Evolutionary conservation across 805 yeast species (phyloP).

Genomic region (Yamadazyma tumulicola): DNA sequence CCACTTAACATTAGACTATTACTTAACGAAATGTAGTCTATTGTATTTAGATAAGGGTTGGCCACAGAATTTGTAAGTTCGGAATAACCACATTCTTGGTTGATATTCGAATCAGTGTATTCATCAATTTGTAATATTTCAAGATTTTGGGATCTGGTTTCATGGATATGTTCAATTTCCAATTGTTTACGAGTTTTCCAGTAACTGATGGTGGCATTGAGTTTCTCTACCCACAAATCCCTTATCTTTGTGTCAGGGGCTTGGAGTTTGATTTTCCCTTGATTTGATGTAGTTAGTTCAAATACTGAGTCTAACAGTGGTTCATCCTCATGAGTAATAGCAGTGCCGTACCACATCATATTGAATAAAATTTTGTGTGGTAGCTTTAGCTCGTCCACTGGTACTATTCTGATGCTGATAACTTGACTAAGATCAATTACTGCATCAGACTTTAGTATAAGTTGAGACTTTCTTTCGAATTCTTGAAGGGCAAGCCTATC

Average conservation of each 20-base stretch:
- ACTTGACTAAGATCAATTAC: conserved; percentile 59
- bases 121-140: conserved; percentile 49
- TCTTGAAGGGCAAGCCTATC: conserved; percentile 66
- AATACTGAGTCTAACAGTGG: conserved; percentile 47
- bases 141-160: conserved; percentile 44
- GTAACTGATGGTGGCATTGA: conserved; percentile 45
- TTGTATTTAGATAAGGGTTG: conserved; percentile 50
- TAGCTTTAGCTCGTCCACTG: conserved; percentile 15
- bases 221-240: conserved; percentile 62
- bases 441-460: conserved; percentile 55
- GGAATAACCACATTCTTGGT: conserved; percentile 32
- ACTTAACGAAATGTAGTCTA: conserved; percentile 56
- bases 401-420: conserved; percentile 32
- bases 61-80: conserved; percentile 56
- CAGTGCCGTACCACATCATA: conserved; percentile 28
- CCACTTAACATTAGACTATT: conserved; percentile 65
- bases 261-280: conserved; percentile 46
- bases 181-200: conserved; percentile 53
- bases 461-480: conserved; percentile 56
- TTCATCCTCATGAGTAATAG: conserved; percentile 21
- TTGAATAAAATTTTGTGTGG: conserved; percentile 27
- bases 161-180: conserved; percentile 35
- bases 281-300: conserved; percentile 47
- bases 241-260: conserved; percentile 50
- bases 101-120: conserved; percentile 51